phyloP scores from a whole-genome alignment of 1,284 basidiomycete genomes.

The Ganoderma sinense region DNA sequence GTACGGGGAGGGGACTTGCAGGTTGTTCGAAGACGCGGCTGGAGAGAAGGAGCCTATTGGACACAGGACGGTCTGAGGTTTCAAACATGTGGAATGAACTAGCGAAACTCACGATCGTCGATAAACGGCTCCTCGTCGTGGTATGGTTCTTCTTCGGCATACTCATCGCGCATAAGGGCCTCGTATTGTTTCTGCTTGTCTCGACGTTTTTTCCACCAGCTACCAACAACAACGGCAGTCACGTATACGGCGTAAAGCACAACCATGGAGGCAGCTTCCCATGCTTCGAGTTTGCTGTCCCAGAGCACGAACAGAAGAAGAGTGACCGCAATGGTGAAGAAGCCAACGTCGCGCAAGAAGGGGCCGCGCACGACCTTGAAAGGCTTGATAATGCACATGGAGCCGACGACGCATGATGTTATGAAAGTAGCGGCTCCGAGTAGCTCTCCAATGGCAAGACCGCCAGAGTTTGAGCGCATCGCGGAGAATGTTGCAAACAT shows the following conservation, averaged over 20 bases:
- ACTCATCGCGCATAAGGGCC: constrained; percentile 66
- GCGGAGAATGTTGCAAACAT: constrained; percentile 96
- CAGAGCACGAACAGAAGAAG: constrained; percentile 80
- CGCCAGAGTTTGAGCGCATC: constrained; percentile 86
- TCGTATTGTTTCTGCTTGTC: constrained; percentile 56
- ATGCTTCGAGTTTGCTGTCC: constrained; percentile 77
- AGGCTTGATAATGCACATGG: constrained; percentile 95
- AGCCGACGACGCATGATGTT: constrained; percentile 93
- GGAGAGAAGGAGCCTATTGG: constrained; percentile 6
- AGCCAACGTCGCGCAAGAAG: constrained; percentile 93
- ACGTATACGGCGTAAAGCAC: constrained; percentile 86
- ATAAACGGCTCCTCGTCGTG: constrained; percentile 57
- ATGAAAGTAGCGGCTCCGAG: constrained; percentile 97
- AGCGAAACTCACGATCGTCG: constrained; percentile 62
- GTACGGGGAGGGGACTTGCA: constrained; percentile 27
- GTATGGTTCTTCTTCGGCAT: constrained; percentile 58
- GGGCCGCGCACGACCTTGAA: constrained; percentile 85
- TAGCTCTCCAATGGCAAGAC: constrained; percentile 93
- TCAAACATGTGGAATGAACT: background rate
- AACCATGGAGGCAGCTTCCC: constrained; percentile 82
- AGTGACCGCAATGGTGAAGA: constrained; percentile 86
- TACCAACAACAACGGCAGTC: constrained; percentile 75
- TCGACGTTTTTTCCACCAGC: constrained; percentile 76
- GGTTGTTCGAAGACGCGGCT: constrained; percentile 21
- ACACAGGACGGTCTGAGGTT: too few relatives aligned